Percentiles rank a stretch among this genome's conserved stretches.
phyloP scores from a whole-genome alignment of 192 early-diverging fungal genomes.

The Piromyces sp. region DNA sequence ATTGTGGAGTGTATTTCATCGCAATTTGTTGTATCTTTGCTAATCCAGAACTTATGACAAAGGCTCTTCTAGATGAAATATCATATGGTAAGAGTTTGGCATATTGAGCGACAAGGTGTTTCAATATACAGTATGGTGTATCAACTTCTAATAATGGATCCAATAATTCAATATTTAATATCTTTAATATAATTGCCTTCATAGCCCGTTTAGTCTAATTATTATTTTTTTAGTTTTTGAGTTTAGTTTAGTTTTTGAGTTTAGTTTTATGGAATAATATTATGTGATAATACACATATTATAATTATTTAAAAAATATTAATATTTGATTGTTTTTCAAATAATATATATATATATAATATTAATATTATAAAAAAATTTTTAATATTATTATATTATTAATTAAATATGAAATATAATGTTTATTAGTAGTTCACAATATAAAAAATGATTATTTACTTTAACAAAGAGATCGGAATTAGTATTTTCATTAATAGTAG shows the following conservation, averaged over 20 bases:
- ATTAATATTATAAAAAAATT: too few relatives aligned
- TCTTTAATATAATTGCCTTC: slow-evolving; percentile 33
- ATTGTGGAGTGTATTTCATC: slow-evolving; percentile 8
- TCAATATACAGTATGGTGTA: slow-evolving; percentile 32
- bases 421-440: too few relatives aligned
- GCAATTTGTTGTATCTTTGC: slow-evolving; percentile 37
- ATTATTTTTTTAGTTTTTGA: too few relatives aligned
- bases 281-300: too few relatives aligned
- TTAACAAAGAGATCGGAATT: neutral
- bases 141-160: slow-evolving; percentile 26
- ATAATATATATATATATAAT: too few relatives aligned
- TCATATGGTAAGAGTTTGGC: slow-evolving; percentile 39
- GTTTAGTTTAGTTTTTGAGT: too few relatives aligned
- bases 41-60: slow-evolving; percentile 30
- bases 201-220: slow-evolving; percentile 27
- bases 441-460: neutral
- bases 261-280: too few relatives aligned
- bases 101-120: slow-evolving; percentile 38
- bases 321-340: too few relatives aligned
- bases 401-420: too few relatives aligned
- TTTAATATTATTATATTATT: too few relatives aligned
- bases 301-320: too few relatives aligned
- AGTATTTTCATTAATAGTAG: neutral
- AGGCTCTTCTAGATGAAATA: slow-evolving; percentile 26
- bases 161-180: slow-evolving; percentile 23